Base-by-base conservation (phyloP, 2,329 filamentous ascomycete species). In the Aureobasidium sp. region DNA sequence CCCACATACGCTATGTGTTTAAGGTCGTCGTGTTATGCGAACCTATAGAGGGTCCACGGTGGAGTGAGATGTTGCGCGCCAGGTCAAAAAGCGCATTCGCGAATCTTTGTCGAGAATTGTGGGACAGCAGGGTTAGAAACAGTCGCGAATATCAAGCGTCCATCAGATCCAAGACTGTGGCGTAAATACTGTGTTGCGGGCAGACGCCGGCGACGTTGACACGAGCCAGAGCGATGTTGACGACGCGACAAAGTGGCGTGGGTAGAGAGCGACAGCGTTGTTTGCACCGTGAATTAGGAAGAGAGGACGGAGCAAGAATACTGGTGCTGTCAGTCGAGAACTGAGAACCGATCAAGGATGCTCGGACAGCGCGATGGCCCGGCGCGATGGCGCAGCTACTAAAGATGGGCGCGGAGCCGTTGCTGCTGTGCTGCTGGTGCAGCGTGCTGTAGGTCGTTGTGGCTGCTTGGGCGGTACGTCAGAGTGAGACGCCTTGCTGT, bases 331-430 rank as follows among this genome's bases (percentile, higher is more conserved):
- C 42, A 15, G 42, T 58, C 31, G 31, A 58, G 55, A 15, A 57
- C 27, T 57, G 41, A 29, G 36, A 29, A 58, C 6, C 31, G 42
- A 39, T 58, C 55, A 58, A 58, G 55, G 42, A 58, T 58, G 44
- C 57, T 60, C 57, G 57, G 57, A 60, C 57, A 51, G 45, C 44
- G 57, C 45, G 57, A 60, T 60, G 57, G 57, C 57, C 45, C 57
- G 57, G 45, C 57, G 57, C 45, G 57, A 60, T 60, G 57, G 57
- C 57, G 57, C 57, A 60, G 57, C 37, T 48, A 58, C 41, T 60
- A 45, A 14, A 60, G 44, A 44, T 51, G 41, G 14, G 55, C 55
- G 55, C 29, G 44, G 45, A 60, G 57, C 57, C 45, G 57, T 47
- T 29, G 20, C 55, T 48, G 53, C 44, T 47, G 39, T 25, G 53